Evolutionary conservation across 169 alveolate genomes (phyloP).

Genomic region (Eimeria acervulina): DNA sequence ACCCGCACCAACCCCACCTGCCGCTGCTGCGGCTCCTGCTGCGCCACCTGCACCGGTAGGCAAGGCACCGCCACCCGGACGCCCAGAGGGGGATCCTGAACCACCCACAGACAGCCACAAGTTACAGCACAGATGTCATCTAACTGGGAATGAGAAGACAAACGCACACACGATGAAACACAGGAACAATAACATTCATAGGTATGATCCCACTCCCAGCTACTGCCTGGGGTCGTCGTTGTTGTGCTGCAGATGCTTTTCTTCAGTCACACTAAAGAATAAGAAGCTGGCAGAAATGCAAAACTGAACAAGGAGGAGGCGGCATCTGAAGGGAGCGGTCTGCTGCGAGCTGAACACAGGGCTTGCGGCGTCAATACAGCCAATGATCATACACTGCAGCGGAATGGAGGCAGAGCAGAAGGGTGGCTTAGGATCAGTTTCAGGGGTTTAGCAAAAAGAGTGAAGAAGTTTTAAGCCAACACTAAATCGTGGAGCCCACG

Average conservation of each 20-base stretch:
- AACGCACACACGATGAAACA: neutral
- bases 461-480: neutral
- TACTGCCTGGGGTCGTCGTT: neutral
- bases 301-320: neutral
- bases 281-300: neutral
- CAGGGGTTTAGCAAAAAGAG: neutral
- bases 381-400: too few species aligned
- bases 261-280: neutral
- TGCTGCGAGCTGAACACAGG: too few species aligned
- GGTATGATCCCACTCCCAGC: neutral
- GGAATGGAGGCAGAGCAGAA: too few species aligned
- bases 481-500: neutral
- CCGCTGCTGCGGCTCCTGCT: neutral
- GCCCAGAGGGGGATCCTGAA: constrained; percentile 28
- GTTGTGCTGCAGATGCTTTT: neutral
- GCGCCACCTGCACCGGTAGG: neutral
- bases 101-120: neutral
- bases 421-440: neutral
- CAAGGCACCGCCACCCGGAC: neutral
- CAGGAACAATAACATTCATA: neutral
- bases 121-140: neutral
- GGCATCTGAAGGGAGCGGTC: neutral
- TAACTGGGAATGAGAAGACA: neutral
- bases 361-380: too few species aligned
- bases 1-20: neutral